These are phyloP conservation scores for Sutorius australiensis DNA, from an alignment of 768 basidiomycete species.

Conservation along the genomic window DNA sequence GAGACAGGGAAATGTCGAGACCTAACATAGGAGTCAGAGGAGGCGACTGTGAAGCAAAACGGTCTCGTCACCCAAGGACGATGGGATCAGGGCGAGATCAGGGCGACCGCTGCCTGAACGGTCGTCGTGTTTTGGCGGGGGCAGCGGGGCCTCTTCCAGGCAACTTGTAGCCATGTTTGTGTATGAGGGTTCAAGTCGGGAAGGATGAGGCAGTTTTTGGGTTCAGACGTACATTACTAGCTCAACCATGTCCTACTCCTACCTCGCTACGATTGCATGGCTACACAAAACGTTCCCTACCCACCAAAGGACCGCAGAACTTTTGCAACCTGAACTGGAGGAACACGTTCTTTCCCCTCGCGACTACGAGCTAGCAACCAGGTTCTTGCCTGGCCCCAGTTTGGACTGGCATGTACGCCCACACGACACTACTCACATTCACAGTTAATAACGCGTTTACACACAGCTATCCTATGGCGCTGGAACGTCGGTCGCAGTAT, in stretches of 20 bases:
- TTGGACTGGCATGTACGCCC: slow-evolving; percentile 38
- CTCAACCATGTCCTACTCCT: slow-evolving; percentile 27
- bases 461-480: slow-evolving; percentile 21
- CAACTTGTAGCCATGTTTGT: slow-evolving; percentile 1
- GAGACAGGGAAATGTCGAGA: slow-evolving; percentile 22
- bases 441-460: slow-evolving; percentile 1
- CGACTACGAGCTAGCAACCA: slow-evolving; percentile 54
- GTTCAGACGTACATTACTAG: not conserved
- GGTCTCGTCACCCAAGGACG: slow-evolving; percentile 23
- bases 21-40: slow-evolving; percentile 21
- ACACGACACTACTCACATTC: not conserved
- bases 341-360: slow-evolving; percentile 29
- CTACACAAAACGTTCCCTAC: slow-evolving; percentile 44
- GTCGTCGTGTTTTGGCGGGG: slow-evolving; percentile 21
- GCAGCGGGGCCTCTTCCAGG: slow-evolving; percentile 5
- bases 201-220: not conserved
- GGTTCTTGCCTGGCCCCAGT: slow-evolving; percentile 51
- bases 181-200: not conserved
- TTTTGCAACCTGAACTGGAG: slow-evolving; percentile 31
- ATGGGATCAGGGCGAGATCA: not conserved
- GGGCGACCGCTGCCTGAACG: not conserved
- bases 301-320: slow-evolving; percentile 31
- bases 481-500: slow-evolving; percentile 23
- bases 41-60: slow-evolving; percentile 1
- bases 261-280: slow-evolving; percentile 33